These are phyloP conservation scores for Malus hybrid DNA, from an alignment of 331 rosid genomes.

Conservation along the genomic window DNA sequence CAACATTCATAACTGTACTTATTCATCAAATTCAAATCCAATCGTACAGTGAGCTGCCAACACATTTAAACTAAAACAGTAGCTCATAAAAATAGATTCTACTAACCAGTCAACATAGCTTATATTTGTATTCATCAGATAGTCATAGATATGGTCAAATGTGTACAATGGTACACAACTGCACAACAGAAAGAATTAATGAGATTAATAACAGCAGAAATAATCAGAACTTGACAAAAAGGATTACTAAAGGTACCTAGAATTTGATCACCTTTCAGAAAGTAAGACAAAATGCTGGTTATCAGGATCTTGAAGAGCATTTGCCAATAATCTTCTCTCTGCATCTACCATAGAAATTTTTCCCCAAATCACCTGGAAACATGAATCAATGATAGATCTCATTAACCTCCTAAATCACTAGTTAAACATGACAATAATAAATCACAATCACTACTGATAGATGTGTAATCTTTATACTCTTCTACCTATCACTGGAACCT, in stretches of 20 bases:
- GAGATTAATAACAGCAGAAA: conserved; percentile 14
- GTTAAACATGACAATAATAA: neutral
- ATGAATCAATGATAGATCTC: conserved; percentile 8
- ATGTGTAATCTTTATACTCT: neutral
- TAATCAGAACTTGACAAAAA: conserved; percentile 11
- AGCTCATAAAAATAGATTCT: conserved; percentile 5
- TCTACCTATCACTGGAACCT: neutral
- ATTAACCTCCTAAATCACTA: conserved; percentile 8
- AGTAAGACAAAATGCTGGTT: conserved; percentile 95
- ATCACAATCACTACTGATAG: neutral
- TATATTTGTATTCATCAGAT: conserved; percentile 77
- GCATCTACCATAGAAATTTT: conserved; percentile 98
- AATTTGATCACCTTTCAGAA: conserved; percentile 73
- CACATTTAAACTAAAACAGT: neutral
- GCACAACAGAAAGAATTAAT: conserved; percentile 37
- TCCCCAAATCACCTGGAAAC: conserved; percentile 92
- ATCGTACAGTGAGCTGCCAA: neutral
- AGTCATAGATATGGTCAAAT: conserved; percentile 73
- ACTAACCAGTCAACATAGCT: conserved; percentile 93
- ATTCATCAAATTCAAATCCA: neutral
- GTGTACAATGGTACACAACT: conserved; percentile 86
- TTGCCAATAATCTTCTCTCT: conserved; percentile 84
- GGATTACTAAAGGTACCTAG: conserved; percentile 1
- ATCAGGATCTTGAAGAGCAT: conserved; percentile 81
- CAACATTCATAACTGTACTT: neutral